Evolutionary conservation across 73 alveolate genomes (phyloP), one percentile per base, ranked within the genome.

Genomic region (Paramecium sexaurelia): DNA sequence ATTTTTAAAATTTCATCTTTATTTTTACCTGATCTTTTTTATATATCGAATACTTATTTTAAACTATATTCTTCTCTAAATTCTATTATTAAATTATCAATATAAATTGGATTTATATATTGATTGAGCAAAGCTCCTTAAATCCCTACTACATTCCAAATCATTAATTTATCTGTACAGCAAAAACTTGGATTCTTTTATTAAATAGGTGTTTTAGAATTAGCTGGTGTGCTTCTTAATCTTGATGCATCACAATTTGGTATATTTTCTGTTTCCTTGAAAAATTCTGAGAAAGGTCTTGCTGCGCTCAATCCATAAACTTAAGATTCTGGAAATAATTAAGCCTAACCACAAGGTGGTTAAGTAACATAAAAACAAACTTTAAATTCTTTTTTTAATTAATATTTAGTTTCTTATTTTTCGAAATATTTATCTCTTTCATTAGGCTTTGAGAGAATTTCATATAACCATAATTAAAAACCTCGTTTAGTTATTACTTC

Each of bases 221-320:
- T 71, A 0, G 86, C 43, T 3, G 86, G 86, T 5, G 86, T 71
- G 13, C 57, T 35, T 71, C 86, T 71, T 33, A 71, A 36, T 33
- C 86, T 27, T 71, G 15, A 32, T 2, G 86, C 1, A 27, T 61
- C 47, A 61, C 43, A 32, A 32, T 61, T 37, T 15, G 56, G 56
- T 11, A 29, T 32, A 29, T 32, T 32, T 29, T 29, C 83, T 20
- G 20, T 36, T 71, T 71, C 86, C 17, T 35, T 13, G 5, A n/a
- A 35, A 17, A 71, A 71, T 11, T 71, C 86, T 22, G 51, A 29
- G 6, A 71, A 71, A 13, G 86, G 86, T 71, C 86, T 71, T 35
- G 86, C 86, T n/a, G 86, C 51, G 35, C 86, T 71, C 35, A 71
- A 11, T 71, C 86, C 86, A 71, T 71, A 71, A 11, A 71, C 35